Conservation (phyloP, 306 rosid genomes). For the Senna siamea region DNA sequence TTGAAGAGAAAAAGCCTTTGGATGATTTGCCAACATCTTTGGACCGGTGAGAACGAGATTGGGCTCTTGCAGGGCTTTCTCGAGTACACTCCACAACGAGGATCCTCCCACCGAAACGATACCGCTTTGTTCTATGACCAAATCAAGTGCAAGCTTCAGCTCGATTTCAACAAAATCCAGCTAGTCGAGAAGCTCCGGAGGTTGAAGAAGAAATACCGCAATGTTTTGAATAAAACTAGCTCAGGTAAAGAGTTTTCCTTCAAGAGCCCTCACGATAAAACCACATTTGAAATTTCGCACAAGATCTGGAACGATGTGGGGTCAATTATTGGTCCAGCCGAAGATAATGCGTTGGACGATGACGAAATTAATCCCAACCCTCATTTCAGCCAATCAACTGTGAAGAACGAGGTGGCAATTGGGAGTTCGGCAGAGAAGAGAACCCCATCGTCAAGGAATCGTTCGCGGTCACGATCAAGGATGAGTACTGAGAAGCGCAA, state of each 20-base stretch:
- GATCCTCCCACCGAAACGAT: conserved; percentile 47
- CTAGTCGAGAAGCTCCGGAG: conserved; percentile 79
- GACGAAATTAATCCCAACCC: conserved; percentile 58
- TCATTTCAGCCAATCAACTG: conserved; percentile 37
- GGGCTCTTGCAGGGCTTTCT: conserved; percentile 72
- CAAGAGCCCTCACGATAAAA: conserved; percentile 66
- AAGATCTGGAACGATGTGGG: conserved; percentile 67
- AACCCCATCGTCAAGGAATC: conserved; percentile 54
- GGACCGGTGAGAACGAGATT: conserved; percentile 84
- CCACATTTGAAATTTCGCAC: conserved; percentile 70
- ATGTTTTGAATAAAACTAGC: conserved; percentile 46
- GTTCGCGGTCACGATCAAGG: conserved; percentile 57
- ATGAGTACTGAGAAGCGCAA: conserved; percentile 44
- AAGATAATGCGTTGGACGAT: conserved; percentile 60
- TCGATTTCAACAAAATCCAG: conserved; percentile 64
- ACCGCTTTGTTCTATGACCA: conserved; percentile 56
- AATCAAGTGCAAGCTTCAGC: conserved; percentile 63
- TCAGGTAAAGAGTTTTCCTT: conserved; percentile 62
- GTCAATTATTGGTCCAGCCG: conserved; percentile 44
- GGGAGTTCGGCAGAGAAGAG: conserved; percentile 51
- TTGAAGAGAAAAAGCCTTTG: conserved; percentile 55
- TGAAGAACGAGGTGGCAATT: conserved; percentile 41
- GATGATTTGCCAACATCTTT: conserved; percentile 65
- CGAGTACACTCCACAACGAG: conserved; percentile 56
- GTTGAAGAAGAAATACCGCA: conserved; percentile 71